phyloP scores from a whole-genome alignment of 805 yeast genomes.

The Isabelozyma rhagii region DNA sequence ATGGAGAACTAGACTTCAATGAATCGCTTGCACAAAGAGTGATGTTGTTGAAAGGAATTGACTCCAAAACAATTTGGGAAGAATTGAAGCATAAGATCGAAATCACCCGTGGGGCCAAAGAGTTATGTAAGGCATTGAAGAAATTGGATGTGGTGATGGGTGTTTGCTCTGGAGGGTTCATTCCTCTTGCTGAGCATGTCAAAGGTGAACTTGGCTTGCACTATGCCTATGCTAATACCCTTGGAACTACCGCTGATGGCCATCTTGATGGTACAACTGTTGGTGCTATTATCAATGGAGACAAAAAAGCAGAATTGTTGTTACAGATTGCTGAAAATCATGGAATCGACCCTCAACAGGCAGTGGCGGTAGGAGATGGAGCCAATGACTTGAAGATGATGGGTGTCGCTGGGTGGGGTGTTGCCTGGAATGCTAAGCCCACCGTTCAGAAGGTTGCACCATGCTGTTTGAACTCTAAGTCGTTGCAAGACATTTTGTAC shows the following conservation, averaged over 20 bases:
- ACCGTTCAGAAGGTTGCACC: slow-evolving; percentile 85
- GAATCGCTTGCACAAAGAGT: slow-evolving; percentile 79
- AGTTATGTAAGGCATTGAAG: slow-evolving; percentile 62
- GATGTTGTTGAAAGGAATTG: slow-evolving; percentile 75
- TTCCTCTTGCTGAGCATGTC: slow-evolving; percentile 79
- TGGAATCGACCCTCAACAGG: slow-evolving; percentile 45
- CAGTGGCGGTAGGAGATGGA: slow-evolving; percentile 94
- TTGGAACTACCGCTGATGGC: slow-evolving; percentile 44
- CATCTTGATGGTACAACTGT: slow-evolving; percentile 69
- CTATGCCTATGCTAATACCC: slow-evolving; percentile 82
- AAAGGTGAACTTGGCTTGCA: slow-evolving; percentile 67
- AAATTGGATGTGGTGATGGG: slow-evolving; percentile 66
- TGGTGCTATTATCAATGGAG: slow-evolving; percentile 86
- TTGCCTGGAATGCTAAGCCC: slow-evolving; percentile 98
- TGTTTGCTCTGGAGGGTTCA: slow-evolving; percentile 92
- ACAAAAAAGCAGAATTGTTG: slow-evolving; percentile 72
- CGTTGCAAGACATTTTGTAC: slow-evolving; percentile 73
- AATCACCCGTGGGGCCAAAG: slow-evolving; percentile 84
- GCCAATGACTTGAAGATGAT: slow-evolving; percentile 95
- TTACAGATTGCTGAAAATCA: slow-evolving; percentile 57
- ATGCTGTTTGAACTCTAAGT: slow-evolving; percentile 68
- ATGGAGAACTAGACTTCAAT: slow-evolving; percentile 89
- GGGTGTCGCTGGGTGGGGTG: slow-evolving; percentile 86
- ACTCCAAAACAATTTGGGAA: slow-evolving; percentile 69
- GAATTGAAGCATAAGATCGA: slow-evolving; percentile 65